Evolutionary conservation across 805 yeast genomes (phyloP).

Genomic region (Millerozyma miso): DNA sequence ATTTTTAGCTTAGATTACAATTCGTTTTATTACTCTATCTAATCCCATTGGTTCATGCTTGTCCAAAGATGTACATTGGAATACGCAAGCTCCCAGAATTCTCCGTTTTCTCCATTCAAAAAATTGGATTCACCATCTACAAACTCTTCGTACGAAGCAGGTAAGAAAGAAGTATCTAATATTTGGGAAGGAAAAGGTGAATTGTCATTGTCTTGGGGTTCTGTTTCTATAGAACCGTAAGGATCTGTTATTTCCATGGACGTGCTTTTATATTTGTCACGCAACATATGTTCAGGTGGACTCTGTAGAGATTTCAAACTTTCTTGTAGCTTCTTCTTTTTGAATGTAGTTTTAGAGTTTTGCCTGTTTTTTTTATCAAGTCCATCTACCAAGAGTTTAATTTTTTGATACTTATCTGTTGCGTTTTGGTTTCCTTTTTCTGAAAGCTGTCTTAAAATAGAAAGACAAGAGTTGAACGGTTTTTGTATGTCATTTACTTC

Average conservation of each 20-base stretch:
- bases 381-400: background rate
- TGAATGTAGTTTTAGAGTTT: background rate
- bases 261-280: background rate
- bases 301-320: background rate
- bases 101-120: background rate
- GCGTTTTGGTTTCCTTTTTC: conserved; percentile 1
- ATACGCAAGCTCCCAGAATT: conserved; percentile 3
- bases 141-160: background rate
- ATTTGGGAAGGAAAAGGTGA: background rate
- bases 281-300: background rate
- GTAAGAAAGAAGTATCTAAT: conserved; percentile 1
- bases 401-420: conserved; percentile 1
- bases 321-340: background rate
- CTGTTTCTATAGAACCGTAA: background rate
- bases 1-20: background rate
- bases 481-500: background rate
- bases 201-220: background rate
- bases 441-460: background rate
- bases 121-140: background rate
- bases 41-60: background rate
- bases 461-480: background rate
- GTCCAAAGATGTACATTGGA: conserved; percentile 2
- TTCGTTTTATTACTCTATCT: background rate
- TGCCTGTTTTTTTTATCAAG: background rate
- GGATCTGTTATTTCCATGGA: background rate